These are phyloP conservation scores for Naegleria fowleri DNA, from an alignment of 208 protist species.

Conservation along the genomic window DNA sequence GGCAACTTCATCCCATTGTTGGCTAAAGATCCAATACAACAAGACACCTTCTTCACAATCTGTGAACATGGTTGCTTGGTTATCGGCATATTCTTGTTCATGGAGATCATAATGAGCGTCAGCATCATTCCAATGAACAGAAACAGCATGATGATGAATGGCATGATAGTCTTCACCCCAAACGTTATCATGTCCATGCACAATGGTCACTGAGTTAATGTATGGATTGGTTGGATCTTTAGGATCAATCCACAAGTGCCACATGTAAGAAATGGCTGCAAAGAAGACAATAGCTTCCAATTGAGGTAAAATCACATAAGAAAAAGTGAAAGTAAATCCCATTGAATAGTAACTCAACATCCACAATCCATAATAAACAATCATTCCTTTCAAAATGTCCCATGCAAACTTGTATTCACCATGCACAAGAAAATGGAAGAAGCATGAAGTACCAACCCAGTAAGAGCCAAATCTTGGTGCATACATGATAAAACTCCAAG, in stretches of 20 bases:
- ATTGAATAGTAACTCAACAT: not conserved
- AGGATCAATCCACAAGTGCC: conserved; percentile 41
- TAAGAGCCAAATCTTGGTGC: conserved; percentile 36
- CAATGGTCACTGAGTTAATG: conserved; percentile 41
- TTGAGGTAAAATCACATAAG: conserved; percentile 37
- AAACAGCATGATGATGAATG: conserved; percentile 40
- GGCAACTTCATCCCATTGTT: conserved; percentile 32
- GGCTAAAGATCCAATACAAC: conserved; percentile 26
- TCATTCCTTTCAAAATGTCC: conserved; percentile 23
- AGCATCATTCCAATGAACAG: conserved; percentile 35
- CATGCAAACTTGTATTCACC: conserved; percentile 32
- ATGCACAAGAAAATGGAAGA: conserved; percentile 20
- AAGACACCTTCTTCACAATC: conserved; percentile 38
- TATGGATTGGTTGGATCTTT: conserved; percentile 40
- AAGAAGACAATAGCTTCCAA: conserved; percentile 37
- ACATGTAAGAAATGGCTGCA: conserved; percentile 37
- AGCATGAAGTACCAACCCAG: conserved; percentile 38
- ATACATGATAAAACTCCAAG: conserved; percentile 36
- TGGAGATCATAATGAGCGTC: conserved; percentile 24
- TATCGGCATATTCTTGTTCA: not conserved
- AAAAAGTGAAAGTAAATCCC: conserved; percentile 15
- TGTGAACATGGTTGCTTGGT: conserved; percentile 31
- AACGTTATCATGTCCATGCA: conserved; percentile 39
- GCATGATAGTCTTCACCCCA: conserved; percentile 43
- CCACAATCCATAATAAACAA: conserved; percentile 20